These are phyloP conservation scores for Ceraceosorus guamensis DNA, from an alignment of 1,284 basidiomycete genomes.

Conservation along the genomic window DNA sequence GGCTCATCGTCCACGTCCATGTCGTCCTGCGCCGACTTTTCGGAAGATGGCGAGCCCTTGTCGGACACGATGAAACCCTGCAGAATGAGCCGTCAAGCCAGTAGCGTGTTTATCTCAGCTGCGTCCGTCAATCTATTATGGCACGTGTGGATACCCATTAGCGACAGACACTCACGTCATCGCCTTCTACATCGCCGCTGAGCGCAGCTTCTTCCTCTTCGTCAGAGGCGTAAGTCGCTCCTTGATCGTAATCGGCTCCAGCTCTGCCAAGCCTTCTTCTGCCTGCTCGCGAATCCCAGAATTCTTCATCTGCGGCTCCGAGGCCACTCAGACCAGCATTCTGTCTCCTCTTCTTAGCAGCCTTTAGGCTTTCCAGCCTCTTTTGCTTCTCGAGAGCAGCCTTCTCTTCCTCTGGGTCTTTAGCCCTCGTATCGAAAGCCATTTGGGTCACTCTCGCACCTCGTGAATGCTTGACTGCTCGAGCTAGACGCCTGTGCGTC, in stretches of 20 bases:
- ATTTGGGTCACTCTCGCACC: slow-evolving; percentile 5
- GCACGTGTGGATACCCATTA: background rate
- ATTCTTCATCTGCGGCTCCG: slow-evolving; percentile 5
- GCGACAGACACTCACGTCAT: background rate
- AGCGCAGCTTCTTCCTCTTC: background rate
- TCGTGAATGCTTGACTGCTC: slow-evolving; percentile 4
- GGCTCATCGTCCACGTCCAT: slow-evolving; percentile 7
- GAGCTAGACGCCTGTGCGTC: slow-evolving; percentile 7
- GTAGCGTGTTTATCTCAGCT: background rate
- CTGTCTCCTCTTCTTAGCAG: background rate
- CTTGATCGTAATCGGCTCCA: background rate
- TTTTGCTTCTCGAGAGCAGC: slow-evolving; percentile 4
- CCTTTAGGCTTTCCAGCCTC: background rate
- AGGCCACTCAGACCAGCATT: background rate
- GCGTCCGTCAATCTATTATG: background rate
- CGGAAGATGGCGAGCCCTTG: background rate
- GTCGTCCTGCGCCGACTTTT: slow-evolving; percentile 2
- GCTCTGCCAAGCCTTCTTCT: background rate
- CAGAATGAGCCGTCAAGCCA: too few species aligned
- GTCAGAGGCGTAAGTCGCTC: background rate
- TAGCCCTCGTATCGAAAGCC: background rate
- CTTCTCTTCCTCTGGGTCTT: slow-evolving; percentile 6
- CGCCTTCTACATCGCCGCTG: background rate
- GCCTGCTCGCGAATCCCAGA: slow-evolving; percentile 3
- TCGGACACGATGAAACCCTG: slow-evolving; percentile 8